Evolutionary conservation across 2,329 filamentous ascomycete genomes (phyloP).

Genomic region (Emmonsiellopsis sp.): DNA sequence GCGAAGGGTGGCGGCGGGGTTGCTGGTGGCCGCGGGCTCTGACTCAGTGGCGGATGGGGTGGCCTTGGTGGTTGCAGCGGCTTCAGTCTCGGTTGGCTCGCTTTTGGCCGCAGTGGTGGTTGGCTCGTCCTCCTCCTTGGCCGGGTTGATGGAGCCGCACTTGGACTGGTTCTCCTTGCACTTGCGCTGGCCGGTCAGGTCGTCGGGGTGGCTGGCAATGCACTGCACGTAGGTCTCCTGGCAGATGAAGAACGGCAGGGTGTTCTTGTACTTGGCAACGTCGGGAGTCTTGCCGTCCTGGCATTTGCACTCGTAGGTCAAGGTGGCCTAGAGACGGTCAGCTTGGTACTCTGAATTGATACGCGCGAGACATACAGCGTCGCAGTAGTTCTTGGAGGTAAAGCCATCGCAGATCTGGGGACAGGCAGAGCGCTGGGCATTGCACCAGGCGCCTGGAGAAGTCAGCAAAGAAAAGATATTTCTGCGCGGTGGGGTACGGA

Average conservation of each 20-base stretch:
- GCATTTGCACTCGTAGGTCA: conserved; percentile 52
- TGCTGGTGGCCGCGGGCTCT: conserved; percentile 19
- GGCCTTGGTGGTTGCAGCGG: conserved; percentile 21
- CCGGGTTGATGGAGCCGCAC: conserved; percentile 42
- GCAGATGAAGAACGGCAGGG: conserved; percentile 54
- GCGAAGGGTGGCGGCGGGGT: conserved; percentile 38
- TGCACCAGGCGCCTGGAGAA: conserved; percentile 46
- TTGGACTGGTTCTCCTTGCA: conserved; percentile 40
- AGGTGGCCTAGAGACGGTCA: conserved; percentile 32
- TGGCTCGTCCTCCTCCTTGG: background rate
- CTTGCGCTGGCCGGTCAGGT: conserved; percentile 35
- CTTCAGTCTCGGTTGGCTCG: conserved; percentile 20
- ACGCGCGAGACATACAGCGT: conserved; percentile 39
- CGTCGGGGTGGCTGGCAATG: conserved; percentile 36
- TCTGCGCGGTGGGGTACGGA: conserved; percentile 9
- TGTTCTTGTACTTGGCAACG: conserved; percentile 47
- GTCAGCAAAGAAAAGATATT: conserved; percentile 10
- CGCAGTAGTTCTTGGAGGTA: conserved; percentile 46
- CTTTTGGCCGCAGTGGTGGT: conserved; percentile 21
- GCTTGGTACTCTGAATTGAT: background rate
- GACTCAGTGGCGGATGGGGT: conserved; percentile 19
- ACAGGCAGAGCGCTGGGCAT: conserved; percentile 51
- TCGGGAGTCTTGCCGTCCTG: conserved; percentile 46
- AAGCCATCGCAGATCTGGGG: conserved; percentile 49
- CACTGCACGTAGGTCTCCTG: conserved; percentile 43